Evolutionary conservation across 1,284 basidiomycete genomes (phyloP), one percentile per base, ranked within the genome.

Genomic region (Moesziomyces parantarcticus): DNA sequence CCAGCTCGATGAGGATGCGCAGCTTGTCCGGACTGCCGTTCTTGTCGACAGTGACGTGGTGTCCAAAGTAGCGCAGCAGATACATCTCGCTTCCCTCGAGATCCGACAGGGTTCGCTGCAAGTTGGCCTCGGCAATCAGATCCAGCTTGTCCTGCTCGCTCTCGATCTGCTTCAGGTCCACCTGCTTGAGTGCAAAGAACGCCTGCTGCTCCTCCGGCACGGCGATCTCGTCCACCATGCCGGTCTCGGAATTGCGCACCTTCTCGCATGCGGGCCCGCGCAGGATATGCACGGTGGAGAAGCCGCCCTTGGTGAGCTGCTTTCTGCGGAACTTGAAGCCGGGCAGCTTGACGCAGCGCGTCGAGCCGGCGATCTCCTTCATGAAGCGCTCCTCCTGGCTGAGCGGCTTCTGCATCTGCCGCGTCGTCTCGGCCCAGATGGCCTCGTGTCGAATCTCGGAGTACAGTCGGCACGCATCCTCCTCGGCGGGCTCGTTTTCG

Each of bases 111-210:
- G 72, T 73, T 23, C 80, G 73, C 6, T 82, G 55, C 22, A 78
- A 57, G 48, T 82, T 79, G 42, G 79, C 81, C 50, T 83, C 82
- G 44, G 81, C 75, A 44, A 83, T 70, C 20, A 83, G 69, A 47
- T 82, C 82, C 41, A 77, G 67, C 45, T 80, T 70, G 45, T 77
- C 77, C 54, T 79, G 75, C 55, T 75, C 69, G 43, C 64, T 72
- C 55, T 83, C 82, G 50, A 83, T 66, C 44, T 79, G 72, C 36
- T 78, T 77, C 20, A 83, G 65, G 26, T 76, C 78, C 48, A 83
- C 81, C 50, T 81, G 81, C 59, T 83, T 83, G 60, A 83, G 76
- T 16, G 82, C 82, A 55, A 82, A 83, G 57, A 69, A 78, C 3
- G 69, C 82, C 50, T 82, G 81, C 48, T 75, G 71, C 36, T 70